phyloP scores from a whole-genome alignment of 2,329 filamentous ascomycete genomes.

The Pseudogymnoascus sp. region DNA sequence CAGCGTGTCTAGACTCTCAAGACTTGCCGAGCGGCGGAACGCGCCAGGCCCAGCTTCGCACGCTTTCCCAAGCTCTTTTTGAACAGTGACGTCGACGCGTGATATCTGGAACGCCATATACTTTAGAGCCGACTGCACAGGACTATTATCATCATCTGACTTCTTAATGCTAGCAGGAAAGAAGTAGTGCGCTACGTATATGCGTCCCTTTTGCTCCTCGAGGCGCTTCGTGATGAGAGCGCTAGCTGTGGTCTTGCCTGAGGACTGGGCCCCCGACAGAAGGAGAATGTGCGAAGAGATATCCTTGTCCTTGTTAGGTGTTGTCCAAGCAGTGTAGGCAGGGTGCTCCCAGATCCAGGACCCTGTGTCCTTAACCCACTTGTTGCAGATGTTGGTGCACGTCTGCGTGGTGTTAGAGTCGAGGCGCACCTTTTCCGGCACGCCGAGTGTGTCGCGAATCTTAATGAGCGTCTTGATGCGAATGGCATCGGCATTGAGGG shows the following conservation, averaged over 20 bases:
- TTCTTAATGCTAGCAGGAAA: constrained; percentile 24
- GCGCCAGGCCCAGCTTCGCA: constrained; percentile 18
- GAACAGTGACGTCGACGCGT: constrained; percentile 23
- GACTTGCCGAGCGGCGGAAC: constrained; percentile 14
- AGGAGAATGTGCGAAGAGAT: not conserved
- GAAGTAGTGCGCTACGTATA: constrained; percentile 27
- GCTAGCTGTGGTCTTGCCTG: constrained; percentile 21
- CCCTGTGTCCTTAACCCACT: constrained; percentile 17
- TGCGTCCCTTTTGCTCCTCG: constrained; percentile 24
- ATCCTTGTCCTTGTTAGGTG: not conserved
- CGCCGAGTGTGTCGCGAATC: not conserved
- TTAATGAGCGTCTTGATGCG: not conserved
- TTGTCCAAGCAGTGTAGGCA: constrained; percentile 22
- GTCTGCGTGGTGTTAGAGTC: constrained; percentile 24
- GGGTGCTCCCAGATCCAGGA: constrained; percentile 23
- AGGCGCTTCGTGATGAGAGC: constrained; percentile 25
- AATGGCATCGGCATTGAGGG: not conserved
- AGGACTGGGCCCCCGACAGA: not conserved
- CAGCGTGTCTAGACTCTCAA: not conserved
- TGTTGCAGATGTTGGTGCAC: constrained; percentile 19
- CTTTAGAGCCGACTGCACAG: constrained; percentile 22
- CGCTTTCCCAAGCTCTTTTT: constrained; percentile 21
- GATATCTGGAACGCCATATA: constrained; percentile 30
- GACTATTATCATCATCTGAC: constrained; percentile 22
- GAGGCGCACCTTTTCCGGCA: constrained; percentile 18